phyloP scores from a whole-genome alignment of 495 filamentous ascomycete genomes.

The Penicillium cinerascens region DNA sequence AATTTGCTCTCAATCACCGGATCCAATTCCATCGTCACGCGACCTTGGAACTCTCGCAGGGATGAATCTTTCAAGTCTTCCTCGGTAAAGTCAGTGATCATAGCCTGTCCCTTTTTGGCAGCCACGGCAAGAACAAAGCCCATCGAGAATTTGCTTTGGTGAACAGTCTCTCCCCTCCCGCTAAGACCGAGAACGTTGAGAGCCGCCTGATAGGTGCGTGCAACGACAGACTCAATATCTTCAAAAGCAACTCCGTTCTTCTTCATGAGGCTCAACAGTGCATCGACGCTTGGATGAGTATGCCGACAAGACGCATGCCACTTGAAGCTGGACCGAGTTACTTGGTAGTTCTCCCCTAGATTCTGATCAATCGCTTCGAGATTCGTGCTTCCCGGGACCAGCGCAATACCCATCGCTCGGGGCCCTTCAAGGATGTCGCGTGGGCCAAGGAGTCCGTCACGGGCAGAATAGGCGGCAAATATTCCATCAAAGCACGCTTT shows the following conservation, averaged over 20 bases:
- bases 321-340: conserved; percentile 34
- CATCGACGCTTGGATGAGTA: conserved; percentile 36
- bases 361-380: conserved; percentile 29
- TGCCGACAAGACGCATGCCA: conserved; percentile 39
- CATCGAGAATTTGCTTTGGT: conserved; percentile 41
- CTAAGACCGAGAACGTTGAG: conserved; percentile 31
- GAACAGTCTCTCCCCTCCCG: conserved; percentile 31
- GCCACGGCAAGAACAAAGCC: conserved; percentile 37
- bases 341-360: conserved; percentile 23
- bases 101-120: conserved; percentile 34
- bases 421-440: conserved; percentile 35
- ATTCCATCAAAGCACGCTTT: conserved; percentile 38
- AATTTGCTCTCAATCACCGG: conserved; percentile 29
- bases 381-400: conserved; percentile 24
- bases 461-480: conserved; percentile 32
- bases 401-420: conserved; percentile 29
- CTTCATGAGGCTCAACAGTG: conserved; percentile 28
- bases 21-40: conserved; percentile 30
- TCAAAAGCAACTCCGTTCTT: conserved; percentile 25
- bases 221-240: conserved; percentile 30
- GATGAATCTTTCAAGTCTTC: conserved; percentile 23
- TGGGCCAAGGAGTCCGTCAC: conserved; percentile 28
- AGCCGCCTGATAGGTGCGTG: conserved; percentile 33
- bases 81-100: conserved; percentile 36
- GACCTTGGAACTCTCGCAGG: conserved; percentile 26